Base-by-base conservation (phyloP, 176 grass and related monocot genomes). In the Oryza coarctata region DNA sequence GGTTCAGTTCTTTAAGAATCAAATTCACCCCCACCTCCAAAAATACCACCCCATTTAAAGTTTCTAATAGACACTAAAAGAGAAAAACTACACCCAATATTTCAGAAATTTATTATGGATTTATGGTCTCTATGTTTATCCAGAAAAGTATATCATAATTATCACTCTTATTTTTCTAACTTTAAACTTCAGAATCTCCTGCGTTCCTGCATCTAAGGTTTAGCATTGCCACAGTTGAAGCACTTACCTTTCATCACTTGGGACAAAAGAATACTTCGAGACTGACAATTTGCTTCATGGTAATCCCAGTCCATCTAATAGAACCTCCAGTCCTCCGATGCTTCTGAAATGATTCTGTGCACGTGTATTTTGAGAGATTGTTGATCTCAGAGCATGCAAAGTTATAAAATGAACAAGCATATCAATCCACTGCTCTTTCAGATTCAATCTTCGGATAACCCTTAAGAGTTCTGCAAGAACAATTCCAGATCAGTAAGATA, bases 261-360 rank as follows among this genome's bases (percentile, higher is more conserved):
- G 88, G 69, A 95, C 77, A 87, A 82, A 66, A 34, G 65, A 87
- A 41, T 87, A 82, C 39, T 87, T 89, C 29, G 89, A 94, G 63
- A 91, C 70, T 34, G 88, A 93, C 91, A 95, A 87, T 88, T 92
- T 91, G 86, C 90, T 98, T 74, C 93, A 91, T 64, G 96, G 96
- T 70, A 95, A 73, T 84, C 96, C 96, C 58, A 98, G 87, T 65
- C 93, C 96, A 63, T 98, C 96, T 63, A 98, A 89, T n/a, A 98
- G 82, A 90, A 98, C 92, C 85, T 98, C 96, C 80, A 98, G 83
- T 34, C 96, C 96, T 40, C 96, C 93, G 27, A 98, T 98, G 83
- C 93, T 95, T 94, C 93, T 95, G 85, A 98, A 98, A 95, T 95
- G 96, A 84, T 95, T 98, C 44, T 95, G 96, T 25, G 96, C 90